These are phyloP conservation scores for Fusarium nisikadoi DNA, from an alignment of 2,329 filamentous ascomycete genomes.

Conservation along the genomic window DNA sequence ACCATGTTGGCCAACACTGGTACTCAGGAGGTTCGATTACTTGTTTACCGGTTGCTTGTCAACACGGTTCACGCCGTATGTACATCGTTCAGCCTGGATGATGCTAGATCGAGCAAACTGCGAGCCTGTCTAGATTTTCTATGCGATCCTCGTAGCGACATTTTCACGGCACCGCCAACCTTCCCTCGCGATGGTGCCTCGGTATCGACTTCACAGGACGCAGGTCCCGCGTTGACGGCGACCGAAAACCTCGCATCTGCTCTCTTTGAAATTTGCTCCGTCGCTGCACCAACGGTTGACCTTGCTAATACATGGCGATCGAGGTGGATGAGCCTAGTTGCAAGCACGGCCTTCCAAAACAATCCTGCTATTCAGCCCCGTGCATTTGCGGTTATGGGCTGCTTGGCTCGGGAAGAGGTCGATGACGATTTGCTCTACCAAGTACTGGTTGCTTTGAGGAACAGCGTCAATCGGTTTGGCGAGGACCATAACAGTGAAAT, in stretches of 20 bases:
- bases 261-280: constrained; percentile 70
- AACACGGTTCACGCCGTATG: constrained; percentile 76
- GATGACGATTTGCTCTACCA: constrained; percentile 78
- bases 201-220: constrained; percentile 65
- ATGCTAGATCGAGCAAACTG: constrained; percentile 66
- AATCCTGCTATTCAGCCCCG: constrained; percentile 77
- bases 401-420: constrained; percentile 75
- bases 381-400: constrained; percentile 78
- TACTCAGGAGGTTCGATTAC: constrained; percentile 63
- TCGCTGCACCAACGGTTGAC: constrained; percentile 72
- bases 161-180: constrained; percentile 61
- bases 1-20: constrained; percentile 77
- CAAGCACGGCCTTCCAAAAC: constrained; percentile 78
- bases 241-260: constrained; percentile 71
- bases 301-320: constrained; percentile 76
- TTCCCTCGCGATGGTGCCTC: constrained; percentile 64
- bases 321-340: constrained; percentile 78
- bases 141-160: constrained; percentile 68
- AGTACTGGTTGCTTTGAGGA: constrained; percentile 74
- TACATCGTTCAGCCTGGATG: constrained; percentile 72
- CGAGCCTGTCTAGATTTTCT: constrained; percentile 66
- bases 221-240: constrained; percentile 60
- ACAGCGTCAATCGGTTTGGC: constrained; percentile 71
- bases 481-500: constrained; percentile 74
- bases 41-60: constrained; percentile 71